A percentile compares a stretch with the other conserved stretches of the same genome.
Evolutionary conservation across 257 asterid species (phyloP).

Genomic region (Fraxinus quadrangulata): DNA sequence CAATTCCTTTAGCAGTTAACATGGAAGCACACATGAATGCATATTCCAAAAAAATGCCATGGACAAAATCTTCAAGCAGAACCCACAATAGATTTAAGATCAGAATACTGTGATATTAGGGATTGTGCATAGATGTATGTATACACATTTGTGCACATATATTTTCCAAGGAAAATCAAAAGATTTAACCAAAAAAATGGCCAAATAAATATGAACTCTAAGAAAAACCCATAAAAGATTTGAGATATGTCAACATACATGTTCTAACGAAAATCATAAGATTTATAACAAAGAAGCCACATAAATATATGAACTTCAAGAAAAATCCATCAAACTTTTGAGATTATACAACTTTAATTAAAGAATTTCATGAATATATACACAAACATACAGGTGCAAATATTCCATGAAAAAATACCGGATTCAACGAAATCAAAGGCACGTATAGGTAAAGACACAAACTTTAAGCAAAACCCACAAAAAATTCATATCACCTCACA

Average conservation of each 20-base stretch:
- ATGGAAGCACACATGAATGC: background rate
- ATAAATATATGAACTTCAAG: background rate
- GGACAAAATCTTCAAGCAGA: background rate
- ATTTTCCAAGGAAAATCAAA: background rate
- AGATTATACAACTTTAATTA: background rate
- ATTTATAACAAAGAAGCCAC: background rate
- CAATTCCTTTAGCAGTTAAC: background rate
- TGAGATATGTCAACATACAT: background rate
- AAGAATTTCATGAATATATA: background rate
- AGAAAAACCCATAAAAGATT: background rate
- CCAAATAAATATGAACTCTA: background rate
- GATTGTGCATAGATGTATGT: background rate
- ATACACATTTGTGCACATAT: background rate
- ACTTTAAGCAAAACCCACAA: conserved; percentile 26
- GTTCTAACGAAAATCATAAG: background rate
- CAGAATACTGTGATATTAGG: background rate
- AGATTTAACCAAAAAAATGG: background rate
- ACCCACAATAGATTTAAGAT: background rate
- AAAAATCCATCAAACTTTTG: background rate
- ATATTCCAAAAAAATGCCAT: background rate
- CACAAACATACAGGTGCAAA: background rate
- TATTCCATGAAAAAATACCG: background rate
- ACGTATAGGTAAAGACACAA: conserved; percentile 5
- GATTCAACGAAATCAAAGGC: background rate
- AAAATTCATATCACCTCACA: background rate